phyloP scores from a whole-genome alignment of 441 rosid species.

The Euphorbia schlechtendalii region DNA sequence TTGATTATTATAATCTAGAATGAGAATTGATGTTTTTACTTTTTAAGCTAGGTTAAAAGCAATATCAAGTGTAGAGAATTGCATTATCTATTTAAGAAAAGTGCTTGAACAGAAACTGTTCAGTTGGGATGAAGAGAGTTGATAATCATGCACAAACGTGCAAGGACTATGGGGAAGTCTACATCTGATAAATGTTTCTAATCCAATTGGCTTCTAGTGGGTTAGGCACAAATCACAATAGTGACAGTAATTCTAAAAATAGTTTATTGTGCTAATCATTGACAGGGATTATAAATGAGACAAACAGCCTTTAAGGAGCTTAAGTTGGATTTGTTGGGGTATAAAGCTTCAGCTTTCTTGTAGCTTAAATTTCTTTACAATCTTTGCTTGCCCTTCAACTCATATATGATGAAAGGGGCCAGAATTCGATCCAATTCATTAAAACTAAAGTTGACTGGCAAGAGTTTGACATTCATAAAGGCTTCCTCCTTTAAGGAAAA shows the following conservation, averaged over 20 bases:
- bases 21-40: background rate
- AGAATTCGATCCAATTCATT: background rate
- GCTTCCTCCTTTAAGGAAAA: background rate
- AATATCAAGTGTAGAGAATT: background rate
- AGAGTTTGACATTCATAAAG: background rate
- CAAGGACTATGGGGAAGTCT: background rate
- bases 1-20: background rate
- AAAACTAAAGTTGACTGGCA: background rate
- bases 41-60: background rate
- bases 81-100: background rate
- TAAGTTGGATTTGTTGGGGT: background rate
- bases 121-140: background rate
- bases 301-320: background rate
- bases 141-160: background rate
- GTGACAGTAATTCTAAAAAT: background rate
- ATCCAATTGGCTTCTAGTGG: background rate
- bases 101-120: background rate
- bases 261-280: background rate
- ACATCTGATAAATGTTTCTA: background rate
- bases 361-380: background rate
- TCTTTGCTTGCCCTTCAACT: background rate
- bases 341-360: background rate
- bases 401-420: background rate
- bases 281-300: background rate
- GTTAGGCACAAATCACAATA: background rate